phyloP scores from a whole-genome alignment of 768 basidiomycete species.

The Kwoniella sp. region DNA sequence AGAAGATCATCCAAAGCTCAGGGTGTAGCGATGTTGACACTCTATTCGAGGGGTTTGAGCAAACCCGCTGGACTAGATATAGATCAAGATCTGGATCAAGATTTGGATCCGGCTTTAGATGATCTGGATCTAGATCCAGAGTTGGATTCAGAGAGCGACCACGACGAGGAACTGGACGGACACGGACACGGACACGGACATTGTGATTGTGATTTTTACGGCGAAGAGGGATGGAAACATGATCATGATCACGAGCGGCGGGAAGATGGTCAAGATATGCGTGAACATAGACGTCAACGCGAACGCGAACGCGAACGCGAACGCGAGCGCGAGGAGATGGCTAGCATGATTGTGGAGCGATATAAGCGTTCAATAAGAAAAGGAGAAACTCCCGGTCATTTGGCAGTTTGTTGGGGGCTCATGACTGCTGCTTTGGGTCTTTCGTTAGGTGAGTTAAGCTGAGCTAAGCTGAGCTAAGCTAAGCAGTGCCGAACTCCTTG shows the following conservation, averaged over 20 bases:
- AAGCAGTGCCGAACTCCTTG: too few relatives aligned
- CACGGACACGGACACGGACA: too few relatives aligned
- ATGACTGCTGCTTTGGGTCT: constrained; percentile 76
- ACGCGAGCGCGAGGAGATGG: constrained; percentile 10
- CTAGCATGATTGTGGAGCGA: constrained; percentile 62
- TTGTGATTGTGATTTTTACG: too few relatives aligned
- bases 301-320: too few relatives aligned
- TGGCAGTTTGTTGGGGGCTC: constrained; percentile 85
- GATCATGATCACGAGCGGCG: background rate
- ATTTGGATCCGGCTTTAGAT: background rate
- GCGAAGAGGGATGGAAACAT: background rate
- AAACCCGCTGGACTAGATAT: constrained; percentile 57
- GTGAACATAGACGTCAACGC: background rate
- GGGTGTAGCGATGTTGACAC: constrained; percentile 85
- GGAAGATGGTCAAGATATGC: background rate
- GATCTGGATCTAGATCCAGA: constrained; percentile 43
- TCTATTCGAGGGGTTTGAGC: constrained; percentile 80
- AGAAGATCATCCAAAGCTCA: constrained; percentile 85
- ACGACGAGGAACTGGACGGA: constrained; percentile 32
- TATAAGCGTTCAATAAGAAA: constrained; percentile 71
- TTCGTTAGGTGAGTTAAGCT: constrained; percentile 63
- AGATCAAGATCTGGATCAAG: background rate
- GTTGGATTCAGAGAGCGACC: background rate
- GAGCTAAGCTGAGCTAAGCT: too few relatives aligned
- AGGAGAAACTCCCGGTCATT: constrained; percentile 73